A percentile compares a stretch with the other conserved stretches of the same genome.
Evolutionary conservation across 345 rosid species (phyloP).

Genomic region (Trapa incisa): DNA sequence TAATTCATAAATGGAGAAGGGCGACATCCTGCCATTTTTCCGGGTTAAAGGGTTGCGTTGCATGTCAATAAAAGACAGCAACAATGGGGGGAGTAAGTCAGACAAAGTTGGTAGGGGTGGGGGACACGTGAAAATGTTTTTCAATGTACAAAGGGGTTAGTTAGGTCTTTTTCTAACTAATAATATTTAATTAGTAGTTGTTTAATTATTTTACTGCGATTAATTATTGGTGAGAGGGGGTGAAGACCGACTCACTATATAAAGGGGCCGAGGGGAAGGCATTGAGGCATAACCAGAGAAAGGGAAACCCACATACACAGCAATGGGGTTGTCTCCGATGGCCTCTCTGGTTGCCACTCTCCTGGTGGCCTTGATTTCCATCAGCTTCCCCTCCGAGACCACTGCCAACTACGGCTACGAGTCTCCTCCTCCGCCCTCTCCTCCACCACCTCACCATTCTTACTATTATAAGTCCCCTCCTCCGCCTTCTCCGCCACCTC

Average conservation of each 20-base stretch:
- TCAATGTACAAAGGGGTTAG: too few relatives aligned
- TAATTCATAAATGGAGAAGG: too few relatives aligned
- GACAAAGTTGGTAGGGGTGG: too few relatives aligned
- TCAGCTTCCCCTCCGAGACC: conserved; percentile 29
- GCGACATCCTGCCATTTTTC: too few relatives aligned
- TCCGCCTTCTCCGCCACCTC: conserved; percentile 3
- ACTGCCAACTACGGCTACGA: conserved; percentile 27
- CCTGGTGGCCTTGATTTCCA: conserved; percentile 28
- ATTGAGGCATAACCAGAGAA: background rate
- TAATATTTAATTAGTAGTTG: too few relatives aligned
- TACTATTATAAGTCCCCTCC: conserved; percentile 13
- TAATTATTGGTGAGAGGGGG: conserved; percentile 2
- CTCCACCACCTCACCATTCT: conserved; percentile 15
- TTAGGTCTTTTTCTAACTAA: too few relatives aligned
- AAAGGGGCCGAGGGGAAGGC: conserved; percentile 20
- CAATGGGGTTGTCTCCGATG: conserved; percentile 36
- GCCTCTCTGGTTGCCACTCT: conserved; percentile 38
- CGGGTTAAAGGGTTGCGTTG: too few relatives aligned
- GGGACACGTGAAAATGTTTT: too few relatives aligned
- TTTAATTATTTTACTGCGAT: background rate
- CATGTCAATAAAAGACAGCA: too few relatives aligned
- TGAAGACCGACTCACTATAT: conserved; percentile 35
- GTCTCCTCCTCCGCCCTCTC: conserved; percentile 26
- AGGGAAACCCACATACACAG: background rate
- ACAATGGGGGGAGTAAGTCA: too few relatives aligned